Evolutionary conservation across 306 rosid species (phyloP).

Genomic region (Medicago lupulina): DNA sequence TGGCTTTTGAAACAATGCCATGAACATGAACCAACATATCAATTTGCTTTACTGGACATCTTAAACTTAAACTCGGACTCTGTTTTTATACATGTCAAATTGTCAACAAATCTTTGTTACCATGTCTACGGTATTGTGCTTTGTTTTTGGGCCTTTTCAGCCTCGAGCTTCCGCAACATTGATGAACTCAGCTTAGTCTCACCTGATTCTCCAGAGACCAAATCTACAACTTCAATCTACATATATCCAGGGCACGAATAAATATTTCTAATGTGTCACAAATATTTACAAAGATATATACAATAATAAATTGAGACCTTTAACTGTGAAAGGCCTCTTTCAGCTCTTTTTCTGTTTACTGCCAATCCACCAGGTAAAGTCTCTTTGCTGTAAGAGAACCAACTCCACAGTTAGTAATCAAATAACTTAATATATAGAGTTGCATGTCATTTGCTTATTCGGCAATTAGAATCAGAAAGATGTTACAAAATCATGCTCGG

Average conservation of each 20-base stretch:
- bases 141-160: constrained; percentile 60
- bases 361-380: constrained; percentile 91
- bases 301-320: constrained; percentile 61
- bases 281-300: constrained; percentile 1
- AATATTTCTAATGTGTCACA: constrained; percentile 3
- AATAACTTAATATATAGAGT: constrained; percentile 18
- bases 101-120: constrained; percentile 3
- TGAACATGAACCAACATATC: neutral
- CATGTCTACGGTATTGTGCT: constrained; percentile 20
- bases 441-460: constrained; percentile 16
- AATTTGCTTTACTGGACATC: constrained; percentile 12
- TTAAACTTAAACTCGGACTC: neutral
- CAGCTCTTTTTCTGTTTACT: constrained; percentile 83
- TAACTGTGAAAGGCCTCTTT: constrained; percentile 73
- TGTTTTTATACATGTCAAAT: neutral
- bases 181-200: constrained; percentile 85
- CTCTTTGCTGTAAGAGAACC: constrained; percentile 75
- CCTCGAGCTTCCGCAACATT: constrained; percentile 71
- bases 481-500: constrained; percentile 29
- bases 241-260: constrained; percentile 33
- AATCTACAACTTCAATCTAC: constrained; percentile 97
- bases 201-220: constrained; percentile 67
- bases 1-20: too few relatives aligned
- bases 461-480: neutral
- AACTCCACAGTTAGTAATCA: constrained; percentile 40